A percentile compares a stretch with the other conserved stretches of the same genome.
Evolutionary conservation across 2,329 filamentous ascomycete species (phyloP).

Genomic region (Fusarium sp.): DNA sequence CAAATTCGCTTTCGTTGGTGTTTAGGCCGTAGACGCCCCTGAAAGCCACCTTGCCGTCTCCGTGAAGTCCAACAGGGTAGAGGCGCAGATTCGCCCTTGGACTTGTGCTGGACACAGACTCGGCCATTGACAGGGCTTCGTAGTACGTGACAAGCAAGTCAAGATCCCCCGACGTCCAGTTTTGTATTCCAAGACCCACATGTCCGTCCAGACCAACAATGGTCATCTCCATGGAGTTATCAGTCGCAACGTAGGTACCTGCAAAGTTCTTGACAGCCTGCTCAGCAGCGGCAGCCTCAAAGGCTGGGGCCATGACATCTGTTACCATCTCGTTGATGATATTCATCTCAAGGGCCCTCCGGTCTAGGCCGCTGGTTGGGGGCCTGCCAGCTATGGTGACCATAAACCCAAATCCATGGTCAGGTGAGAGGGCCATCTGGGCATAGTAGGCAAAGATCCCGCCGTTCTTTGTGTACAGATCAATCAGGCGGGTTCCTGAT

Average conservation of each 20-base stretch:
- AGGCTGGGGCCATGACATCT: not conserved
- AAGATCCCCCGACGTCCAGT: not conserved
- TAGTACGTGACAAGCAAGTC: not conserved
- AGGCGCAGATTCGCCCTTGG: not conserved
- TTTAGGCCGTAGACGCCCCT: not conserved
- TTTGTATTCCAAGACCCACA: constrained; percentile 3
- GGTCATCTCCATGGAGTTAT: not conserved
- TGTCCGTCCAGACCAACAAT: not conserved
- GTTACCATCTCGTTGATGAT: not conserved
- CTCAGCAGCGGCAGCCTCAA: not conserved
- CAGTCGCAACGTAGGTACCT: not conserved
- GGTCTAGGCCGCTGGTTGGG: not conserved
- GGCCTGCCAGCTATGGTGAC: not conserved
- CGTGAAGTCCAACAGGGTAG: not conserved
- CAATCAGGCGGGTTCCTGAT: not conserved
- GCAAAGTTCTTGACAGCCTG: not conserved
- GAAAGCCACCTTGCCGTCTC: not conserved
- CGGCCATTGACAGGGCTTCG: not conserved
- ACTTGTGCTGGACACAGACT: not conserved
- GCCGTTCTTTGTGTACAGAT: constrained; percentile 19
- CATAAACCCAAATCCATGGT: not conserved
- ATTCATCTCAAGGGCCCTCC: not conserved
- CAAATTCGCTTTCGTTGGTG: not conserved
- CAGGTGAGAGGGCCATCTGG: not conserved
- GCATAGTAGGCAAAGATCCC: not conserved